Evolutionary conservation across 208 protist genomes (phyloP), one percentile per base, ranked within the genome.

Genomic region (Angomonas ambiguus): DNA sequence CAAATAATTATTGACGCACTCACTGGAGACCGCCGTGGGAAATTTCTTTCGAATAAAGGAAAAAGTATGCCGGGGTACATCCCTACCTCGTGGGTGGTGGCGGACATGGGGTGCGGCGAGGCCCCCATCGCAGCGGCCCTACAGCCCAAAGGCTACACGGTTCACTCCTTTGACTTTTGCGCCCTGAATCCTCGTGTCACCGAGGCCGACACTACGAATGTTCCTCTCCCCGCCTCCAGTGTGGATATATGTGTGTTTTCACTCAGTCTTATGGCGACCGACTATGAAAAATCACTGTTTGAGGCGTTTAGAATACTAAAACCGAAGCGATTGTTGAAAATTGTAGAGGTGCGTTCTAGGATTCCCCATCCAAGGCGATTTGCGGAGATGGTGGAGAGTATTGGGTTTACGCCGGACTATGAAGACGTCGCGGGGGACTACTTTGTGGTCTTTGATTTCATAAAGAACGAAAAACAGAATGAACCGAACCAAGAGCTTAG

Each of bases 41-140:
- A 78, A 33, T 94, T 96, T 58, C 51, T 87, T 11, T 77, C 72
- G 28, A 93, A 94, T 72, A 89, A 91, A 66, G 74, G 59, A 13
- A 96, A 94, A 75, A 84, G 73, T 51, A 87, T 91, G 82, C 87
- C 85, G 8, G 85, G 87, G 2, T 69, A 87, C 66, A 92, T 92
- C 62, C 92, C 92, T 0, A 69, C 56, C 18, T 88, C 69, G 58
- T 88, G 92, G 79, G 74, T 89, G n/a, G 87, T 98, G 28, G 94
- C 89, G 24, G 97, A 98, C 70, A 96, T 98, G 83, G 97, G 97
- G 32, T 98, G 97, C 71, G 97, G 97, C 1, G 95, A 97, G 28
- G 97, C 96, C 13, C 90, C 91, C 61, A 83, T 98, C 30, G 89
- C 93, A 1, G 79, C 85, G 3, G 62, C 49, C 38, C 72, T 97